These are phyloP conservation scores for Fennellomyces sp. DNA, from an alignment of 371 early-diverging fungal species.

Conservation along the genomic window DNA sequence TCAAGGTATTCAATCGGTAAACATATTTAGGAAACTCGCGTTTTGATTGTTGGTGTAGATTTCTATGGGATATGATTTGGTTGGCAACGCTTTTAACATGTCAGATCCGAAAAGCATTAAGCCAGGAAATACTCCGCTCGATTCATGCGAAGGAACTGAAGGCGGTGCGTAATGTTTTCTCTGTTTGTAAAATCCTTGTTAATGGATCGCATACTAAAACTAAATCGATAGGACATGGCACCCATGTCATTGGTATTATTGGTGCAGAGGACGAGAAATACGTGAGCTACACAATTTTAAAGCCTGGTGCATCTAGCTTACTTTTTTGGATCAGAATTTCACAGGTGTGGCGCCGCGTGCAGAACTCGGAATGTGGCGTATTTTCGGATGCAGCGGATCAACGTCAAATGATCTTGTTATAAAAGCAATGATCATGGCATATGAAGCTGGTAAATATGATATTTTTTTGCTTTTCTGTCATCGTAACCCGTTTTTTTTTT, in stretches of 20 bases:
- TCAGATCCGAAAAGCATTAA: slow-evolving; percentile 3
- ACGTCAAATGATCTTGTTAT: slow-evolving; percentile 69
- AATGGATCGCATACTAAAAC: too few relatives aligned
- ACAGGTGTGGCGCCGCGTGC: slow-evolving; percentile 72
- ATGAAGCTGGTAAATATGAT: slow-evolving; percentile 50
- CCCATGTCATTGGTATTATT: slow-evolving; percentile 69
- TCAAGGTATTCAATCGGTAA: too few relatives aligned
- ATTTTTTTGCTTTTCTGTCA: background rate
- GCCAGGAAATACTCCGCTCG: slow-evolving; percentile 7
- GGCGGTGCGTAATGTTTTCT: slow-evolving; percentile 10
- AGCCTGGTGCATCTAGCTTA: background rate
- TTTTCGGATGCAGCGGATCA: slow-evolving; percentile 71
- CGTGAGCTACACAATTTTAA: slow-evolving; percentile 18
- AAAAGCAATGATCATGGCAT: slow-evolving; percentile 66
- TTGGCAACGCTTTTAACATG: slow-evolving; percentile 32
- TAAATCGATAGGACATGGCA: slow-evolving; percentile 62
- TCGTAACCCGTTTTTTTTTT: background rate
- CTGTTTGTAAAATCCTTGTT: background rate
- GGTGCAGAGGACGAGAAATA: slow-evolving; percentile 52
- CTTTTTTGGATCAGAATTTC: slow-evolving; percentile 30
- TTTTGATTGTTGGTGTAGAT: slow-evolving; percentile 3
- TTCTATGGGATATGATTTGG: slow-evolving; percentile 61
- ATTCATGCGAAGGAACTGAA: background rate
- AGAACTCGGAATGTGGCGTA: slow-evolving; percentile 62
- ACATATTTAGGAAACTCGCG: background rate